These are phyloP conservation scores for Schizochytrium sp. DNA, from an alignment of 108 stramenopile species.

Conservation along the genomic window DNA sequence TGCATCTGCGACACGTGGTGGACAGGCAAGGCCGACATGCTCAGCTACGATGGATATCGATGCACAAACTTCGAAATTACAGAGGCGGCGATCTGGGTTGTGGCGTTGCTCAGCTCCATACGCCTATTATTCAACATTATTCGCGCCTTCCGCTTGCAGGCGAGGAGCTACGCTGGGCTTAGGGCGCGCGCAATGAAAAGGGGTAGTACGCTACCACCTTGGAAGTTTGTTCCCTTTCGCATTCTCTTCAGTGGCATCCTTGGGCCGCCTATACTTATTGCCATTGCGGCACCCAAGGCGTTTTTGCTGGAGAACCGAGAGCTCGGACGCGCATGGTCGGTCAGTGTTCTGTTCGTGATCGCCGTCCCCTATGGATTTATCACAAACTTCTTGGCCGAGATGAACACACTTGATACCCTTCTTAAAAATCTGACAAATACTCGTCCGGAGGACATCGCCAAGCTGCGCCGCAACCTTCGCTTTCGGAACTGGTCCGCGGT, in stretches of 20 bases:
- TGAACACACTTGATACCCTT: background rate
- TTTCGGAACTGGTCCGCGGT: background rate
- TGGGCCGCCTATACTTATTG: background rate
- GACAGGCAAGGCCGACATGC: conserved; percentile 11
- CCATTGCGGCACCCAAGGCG: background rate
- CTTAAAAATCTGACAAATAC: background rate
- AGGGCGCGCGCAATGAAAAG: background rate
- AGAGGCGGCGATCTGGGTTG: background rate
- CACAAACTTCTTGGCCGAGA: background rate
- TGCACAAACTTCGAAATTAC: background rate
- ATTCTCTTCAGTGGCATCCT: background rate
- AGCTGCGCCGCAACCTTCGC: background rate
- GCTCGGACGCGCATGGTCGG: background rate
- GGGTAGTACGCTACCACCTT: background rate
- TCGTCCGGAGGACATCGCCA: background rate
- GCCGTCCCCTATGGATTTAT: background rate
- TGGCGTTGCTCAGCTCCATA: background rate
- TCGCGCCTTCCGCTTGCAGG: background rate
- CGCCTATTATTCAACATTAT: background rate
- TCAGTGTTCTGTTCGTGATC: background rate
- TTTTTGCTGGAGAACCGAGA: background rate
- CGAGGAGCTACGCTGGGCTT: background rate
- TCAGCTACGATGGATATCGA: background rate
- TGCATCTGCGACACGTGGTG: conserved; percentile 3
- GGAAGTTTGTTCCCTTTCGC: background rate